Base-by-base conservation (phyloP, 768 basidiomycete genomes). In the Russula griseocarnosa region DNA sequence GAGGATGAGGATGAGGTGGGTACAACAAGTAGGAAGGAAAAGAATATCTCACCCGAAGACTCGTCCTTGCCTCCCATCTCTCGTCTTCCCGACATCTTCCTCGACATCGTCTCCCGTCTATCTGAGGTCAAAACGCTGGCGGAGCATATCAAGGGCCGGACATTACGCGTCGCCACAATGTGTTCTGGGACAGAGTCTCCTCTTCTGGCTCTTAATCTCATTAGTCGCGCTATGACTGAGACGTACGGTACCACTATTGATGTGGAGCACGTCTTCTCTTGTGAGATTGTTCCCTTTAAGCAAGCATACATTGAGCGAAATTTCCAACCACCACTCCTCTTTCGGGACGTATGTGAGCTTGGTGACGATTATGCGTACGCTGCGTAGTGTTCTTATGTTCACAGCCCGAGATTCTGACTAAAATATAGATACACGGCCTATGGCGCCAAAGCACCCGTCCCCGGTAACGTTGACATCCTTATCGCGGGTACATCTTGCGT, bases 261-360 rank as follows among this genome's bases (percentile, higher is more conserved):
- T 28, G 79, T 93, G 57, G 90, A 95, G 73, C 94, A 97, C 74
- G 92, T 95, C 50, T 96, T 97, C 76, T 96, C 94, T 1, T 97
- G 94, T 75, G 94, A 97, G 76, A 96, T 97, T 61, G 94, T 94
- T 72, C 94, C 94, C 4, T 96, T 94, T 81, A 95, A 97, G 76
- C 94, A 95, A 72, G 95, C 94, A 0, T 97, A 98, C 71, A 98
- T 98, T 66, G 95, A 98, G 72, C 83, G 95, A 36, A 98, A 98
- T 74, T 98, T 98, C 72, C 84, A 88, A 46, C 95, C 95, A 26
- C 94, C 94, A 14, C 75, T 96, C 30, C 79, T 98, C 38, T 98
- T 97, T 74, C 85, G 95, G 54, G 95, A 98, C 72, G 94, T 98
- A 20, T 93, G 90, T 61, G 94, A 97, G 71, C 81, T 98, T 20